Conservation (phyloP, 164 flowering plant genomes). For the Kalanchoe fedtschenkoi region DNA sequence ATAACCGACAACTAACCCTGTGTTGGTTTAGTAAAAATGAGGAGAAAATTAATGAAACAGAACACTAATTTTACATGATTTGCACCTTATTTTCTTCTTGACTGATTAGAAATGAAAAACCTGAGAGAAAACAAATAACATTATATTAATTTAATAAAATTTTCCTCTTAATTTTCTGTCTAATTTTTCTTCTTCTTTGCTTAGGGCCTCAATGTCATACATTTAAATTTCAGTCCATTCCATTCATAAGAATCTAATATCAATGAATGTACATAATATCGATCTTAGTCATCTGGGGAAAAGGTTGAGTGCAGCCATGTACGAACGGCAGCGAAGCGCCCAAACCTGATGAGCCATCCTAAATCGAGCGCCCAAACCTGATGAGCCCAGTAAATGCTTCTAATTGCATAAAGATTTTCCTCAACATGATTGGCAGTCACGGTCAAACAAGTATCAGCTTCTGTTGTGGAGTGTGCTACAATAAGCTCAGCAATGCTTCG, state of each 20-base stretch:
- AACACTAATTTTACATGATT: no score
- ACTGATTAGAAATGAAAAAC: no score
- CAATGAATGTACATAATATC: not conserved
- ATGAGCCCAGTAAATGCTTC: not conserved
- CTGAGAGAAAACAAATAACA: no score
- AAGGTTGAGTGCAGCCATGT: not conserved
- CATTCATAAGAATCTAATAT: not conserved
- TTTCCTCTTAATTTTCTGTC: no score
- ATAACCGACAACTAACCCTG: no score
- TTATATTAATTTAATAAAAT: no score
- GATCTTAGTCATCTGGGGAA: not conserved
- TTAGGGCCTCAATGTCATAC: not conserved
- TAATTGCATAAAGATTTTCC: not conserved
- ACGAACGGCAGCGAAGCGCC: not conserved
- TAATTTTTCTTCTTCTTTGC: no score
- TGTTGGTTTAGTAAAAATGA: no score
- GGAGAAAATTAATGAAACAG: no score
- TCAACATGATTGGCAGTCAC: not conserved
- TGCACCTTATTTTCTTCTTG: no score
- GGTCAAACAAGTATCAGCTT: not conserved
- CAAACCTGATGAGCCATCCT: not conserved
- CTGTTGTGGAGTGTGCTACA: slow-evolving; percentile 13
- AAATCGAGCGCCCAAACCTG: not conserved
- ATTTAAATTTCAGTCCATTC: not conserved
- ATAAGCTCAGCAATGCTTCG: slow-evolving; percentile 20